These are phyloP conservation scores for Silene noctiflora DNA, from an alignment of 179 eudicot species.

Conservation along the genomic window DNA sequence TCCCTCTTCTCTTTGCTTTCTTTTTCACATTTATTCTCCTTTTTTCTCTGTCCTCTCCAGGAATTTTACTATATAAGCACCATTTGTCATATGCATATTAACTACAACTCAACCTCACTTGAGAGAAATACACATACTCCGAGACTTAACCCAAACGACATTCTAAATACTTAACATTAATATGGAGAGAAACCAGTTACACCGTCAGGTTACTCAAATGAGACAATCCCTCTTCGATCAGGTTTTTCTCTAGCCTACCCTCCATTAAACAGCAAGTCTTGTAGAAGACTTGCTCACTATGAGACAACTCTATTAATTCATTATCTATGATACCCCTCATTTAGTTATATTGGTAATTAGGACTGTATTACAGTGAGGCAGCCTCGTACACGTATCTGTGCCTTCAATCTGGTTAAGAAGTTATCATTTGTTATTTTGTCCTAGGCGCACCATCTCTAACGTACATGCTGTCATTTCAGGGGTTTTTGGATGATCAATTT, in stretches of 20 bases:
- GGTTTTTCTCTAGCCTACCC: constrained; percentile 20
- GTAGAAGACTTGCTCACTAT: neutral
- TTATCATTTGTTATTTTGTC: neutral
- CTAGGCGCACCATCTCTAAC: constrained; percentile 7
- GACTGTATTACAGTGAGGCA: neutral
- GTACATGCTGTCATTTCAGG: constrained; percentile 36
- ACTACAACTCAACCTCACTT: constrained; percentile 16
- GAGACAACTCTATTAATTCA: neutral
- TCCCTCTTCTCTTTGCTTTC: constrained; percentile 11
- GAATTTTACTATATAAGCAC: constrained; percentile 35
- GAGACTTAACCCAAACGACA: neutral
- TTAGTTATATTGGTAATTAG: neutral
- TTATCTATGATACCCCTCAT: neutral
- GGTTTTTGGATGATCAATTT: constrained; percentile 79
- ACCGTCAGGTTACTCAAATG: constrained; percentile 66
- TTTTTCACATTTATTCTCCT: constrained; percentile 15
- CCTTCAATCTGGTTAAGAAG: neutral
- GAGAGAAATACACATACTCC: constrained; percentile 5
- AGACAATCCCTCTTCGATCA: constrained; percentile 70
- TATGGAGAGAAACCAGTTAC: constrained; percentile 61
- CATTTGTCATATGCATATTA: constrained; percentile 19
- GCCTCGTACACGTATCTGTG: neutral
- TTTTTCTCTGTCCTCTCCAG: constrained; percentile 22
- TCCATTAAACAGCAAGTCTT: neutral
- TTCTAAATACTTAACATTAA: constrained; percentile 18